Base-by-base conservation (phyloP, 108 stramenopile genomes). In the Pseudonitzschia delicatissima region DNA sequence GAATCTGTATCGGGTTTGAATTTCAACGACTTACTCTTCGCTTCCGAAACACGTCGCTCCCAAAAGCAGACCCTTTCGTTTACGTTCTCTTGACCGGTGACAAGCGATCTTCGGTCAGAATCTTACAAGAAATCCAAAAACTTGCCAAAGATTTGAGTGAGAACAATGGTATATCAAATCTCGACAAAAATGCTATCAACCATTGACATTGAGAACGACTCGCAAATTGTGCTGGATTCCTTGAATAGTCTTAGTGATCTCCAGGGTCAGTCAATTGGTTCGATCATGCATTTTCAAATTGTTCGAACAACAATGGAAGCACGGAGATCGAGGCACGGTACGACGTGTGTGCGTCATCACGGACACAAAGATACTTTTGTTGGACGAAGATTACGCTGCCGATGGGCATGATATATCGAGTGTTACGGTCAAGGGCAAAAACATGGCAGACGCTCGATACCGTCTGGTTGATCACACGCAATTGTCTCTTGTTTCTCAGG, bases 1-100 rank as follows among this genome's bases (percentile, higher is more conserved):
- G n/a, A 8, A 84, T 90, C 55, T 79, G 81, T 23, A 94, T 94
- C 74, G 93, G 93, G 23, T 94, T 94, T 67, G 79, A 81, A 17
- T 94, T 94, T 64, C 93, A 94, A 68, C 74, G 93, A 12, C 72
- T 94, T 13, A 77, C 76, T 18, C 76, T 94, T 11, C 80, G 73
- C 27, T 91, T 94, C 62, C 71, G 67, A n/a, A 77, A 77, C 42
- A 55, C 77, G 21, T 35, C 50, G 13, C 21, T 51, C 32, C 67
- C 59, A 4, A 75, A 36, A 36, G 59, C 71, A 20, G 79, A 86
- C 32, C 88, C 88, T 28, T 87, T 74, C 61, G 73, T 82, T 1
- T 94, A 88, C 62, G 77, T 87, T 15, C 57, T 90, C 26, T 55
- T 91, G 59, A 87, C 85, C 21, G 82, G 73, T 21, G 87, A 90